Percentiles rank a stretch among this genome's conserved stretches.
Evolutionary conservation across 2,329 filamentous ascomycete species (phyloP).

Genomic region (Paradendryphiella salina): DNA sequence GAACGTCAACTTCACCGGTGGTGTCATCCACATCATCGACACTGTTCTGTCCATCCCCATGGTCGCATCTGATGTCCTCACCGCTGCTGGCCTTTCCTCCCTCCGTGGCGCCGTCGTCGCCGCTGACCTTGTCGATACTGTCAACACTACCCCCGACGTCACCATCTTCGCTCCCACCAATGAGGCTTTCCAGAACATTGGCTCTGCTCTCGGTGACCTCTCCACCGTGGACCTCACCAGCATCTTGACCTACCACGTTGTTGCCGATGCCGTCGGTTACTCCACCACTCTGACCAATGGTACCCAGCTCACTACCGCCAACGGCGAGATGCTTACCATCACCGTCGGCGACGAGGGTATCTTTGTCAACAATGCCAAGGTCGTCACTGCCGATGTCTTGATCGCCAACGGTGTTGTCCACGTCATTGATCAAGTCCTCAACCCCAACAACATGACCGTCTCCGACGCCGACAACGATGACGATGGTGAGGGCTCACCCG

Average conservation of each 20-base stretch:
- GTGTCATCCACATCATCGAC: conserved; percentile 55
- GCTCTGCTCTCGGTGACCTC: conserved; percentile 55
- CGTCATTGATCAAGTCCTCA: conserved; percentile 62
- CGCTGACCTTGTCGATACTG: conserved; percentile 46
- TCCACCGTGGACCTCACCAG: conserved; percentile 53
- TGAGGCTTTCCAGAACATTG: conserved; percentile 61
- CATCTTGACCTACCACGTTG: conserved; percentile 67
- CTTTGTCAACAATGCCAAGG: conserved; percentile 52
- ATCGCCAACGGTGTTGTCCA: conserved; percentile 54
- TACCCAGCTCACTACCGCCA: conserved; percentile 43
- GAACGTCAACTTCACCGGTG: conserved; percentile 52
- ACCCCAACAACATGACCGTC: conserved; percentile 53
- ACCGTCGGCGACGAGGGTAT: conserved; percentile 43
- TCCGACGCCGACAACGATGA: conserved; percentile 51
- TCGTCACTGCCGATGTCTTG: conserved; percentile 50
- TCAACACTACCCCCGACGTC: conserved; percentile 53
- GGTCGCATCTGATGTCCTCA: conserved; percentile 36
- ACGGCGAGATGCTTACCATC: conserved; percentile 48
- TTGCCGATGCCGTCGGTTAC: conserved; percentile 61
- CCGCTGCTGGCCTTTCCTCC: conserved; percentile 45
- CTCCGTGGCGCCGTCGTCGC: conserved; percentile 48
- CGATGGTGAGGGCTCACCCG: conserved; percentile 54
- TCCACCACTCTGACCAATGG: conserved; percentile 51
- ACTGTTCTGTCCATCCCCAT: conserved; percentile 49
- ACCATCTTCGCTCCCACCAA: conserved; percentile 69